Evolutionary conservation across 2,329 filamentous ascomycete genomes (phyloP), one percentile per base, ranked within the genome.

Genomic region (Sclerotinia glacialis): DNA sequence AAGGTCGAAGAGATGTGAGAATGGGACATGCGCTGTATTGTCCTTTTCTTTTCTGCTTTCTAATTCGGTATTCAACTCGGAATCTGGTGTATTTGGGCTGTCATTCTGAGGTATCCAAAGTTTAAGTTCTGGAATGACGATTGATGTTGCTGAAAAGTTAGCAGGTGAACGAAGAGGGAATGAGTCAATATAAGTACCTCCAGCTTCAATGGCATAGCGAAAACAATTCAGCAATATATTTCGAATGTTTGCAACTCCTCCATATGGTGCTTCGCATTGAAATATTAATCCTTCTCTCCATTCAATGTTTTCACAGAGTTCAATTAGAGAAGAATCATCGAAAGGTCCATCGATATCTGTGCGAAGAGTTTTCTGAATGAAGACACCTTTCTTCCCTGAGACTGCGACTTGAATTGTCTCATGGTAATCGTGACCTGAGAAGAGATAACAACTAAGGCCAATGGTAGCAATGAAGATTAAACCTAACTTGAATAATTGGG

Each of bases 141-240:
- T 62, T 37, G 56, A 44, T 21, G 64, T 66, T 37, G 64, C 64
- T 66, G 12, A 26, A n/a, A 49, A 28, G 50, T 62, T 64, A 64
- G 62, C 28, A 11, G 16, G 3, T n/a, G 52, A n/a, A 31, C 16
- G 34, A 40, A 2, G 26, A 4, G 4, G 7, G 11, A 1, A 16
- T 28, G 7, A 6, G 37, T 14, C 3, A 0, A 72, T 7, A 5
- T 73, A 21, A 46, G 16, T 53, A 53, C 71, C 78, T 16, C 78
- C 78, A 40, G 73, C 78, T 61, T 74, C 72, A 49, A 80, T 78
- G 5, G 78, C 76, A 63, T 78, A 80, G 18, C 78, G 74, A 9
- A 80, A 71, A 70, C 78, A 80, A 60, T 78, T 79, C 9, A 80
- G 69, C 16, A 80, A 77, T 68, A 78, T 77, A 65, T 79, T 78